Evolutionary conservation across 2,329 filamentous ascomycete species (phyloP).

Genomic region (Lomentospora prolificans): DNA sequence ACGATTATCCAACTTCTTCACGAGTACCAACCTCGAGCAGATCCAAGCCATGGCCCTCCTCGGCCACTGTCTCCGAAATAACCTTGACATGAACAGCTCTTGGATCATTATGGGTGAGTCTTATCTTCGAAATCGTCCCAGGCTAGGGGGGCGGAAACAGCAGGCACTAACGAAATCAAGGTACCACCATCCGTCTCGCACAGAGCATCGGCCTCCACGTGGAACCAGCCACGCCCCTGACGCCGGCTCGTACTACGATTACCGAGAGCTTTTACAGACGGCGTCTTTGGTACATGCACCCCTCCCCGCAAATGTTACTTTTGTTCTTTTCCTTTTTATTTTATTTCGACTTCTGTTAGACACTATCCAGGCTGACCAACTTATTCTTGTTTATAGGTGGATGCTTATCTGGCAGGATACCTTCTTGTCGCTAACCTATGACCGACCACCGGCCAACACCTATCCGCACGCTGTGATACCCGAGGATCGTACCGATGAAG

Average conservation of each 20-base stretch:
- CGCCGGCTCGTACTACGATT: background rate
- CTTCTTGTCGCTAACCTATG: constrained; percentile 5
- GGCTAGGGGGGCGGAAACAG: background rate
- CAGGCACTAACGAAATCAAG: background rate
- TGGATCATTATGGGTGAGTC: constrained; percentile 5
- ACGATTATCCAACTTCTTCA: constrained; percentile 4
- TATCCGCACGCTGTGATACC: background rate
- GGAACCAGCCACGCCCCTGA: background rate
- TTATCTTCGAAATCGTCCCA: background rate
- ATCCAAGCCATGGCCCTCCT: constrained; percentile 6
- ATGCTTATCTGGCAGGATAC: constrained; percentile 6
- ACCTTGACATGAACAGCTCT: constrained; percentile 6
- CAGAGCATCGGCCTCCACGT: constrained; percentile 6
- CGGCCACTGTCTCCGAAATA: constrained; percentile 5
- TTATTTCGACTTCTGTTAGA: background rate
- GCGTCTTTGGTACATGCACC: background rate
- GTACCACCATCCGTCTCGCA: background rate
- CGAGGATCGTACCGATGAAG: background rate
- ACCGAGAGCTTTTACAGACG: background rate
- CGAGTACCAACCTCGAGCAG: background rate
- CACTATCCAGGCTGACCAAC: background rate
- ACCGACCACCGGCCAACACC: background rate
- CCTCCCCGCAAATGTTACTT: no score
- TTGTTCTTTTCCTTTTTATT: no score
- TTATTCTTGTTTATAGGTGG: background rate